Evolutionary conservation across 2,329 filamentous ascomycete genomes (phyloP).

Genomic region (Cladosporium sp.): DNA sequence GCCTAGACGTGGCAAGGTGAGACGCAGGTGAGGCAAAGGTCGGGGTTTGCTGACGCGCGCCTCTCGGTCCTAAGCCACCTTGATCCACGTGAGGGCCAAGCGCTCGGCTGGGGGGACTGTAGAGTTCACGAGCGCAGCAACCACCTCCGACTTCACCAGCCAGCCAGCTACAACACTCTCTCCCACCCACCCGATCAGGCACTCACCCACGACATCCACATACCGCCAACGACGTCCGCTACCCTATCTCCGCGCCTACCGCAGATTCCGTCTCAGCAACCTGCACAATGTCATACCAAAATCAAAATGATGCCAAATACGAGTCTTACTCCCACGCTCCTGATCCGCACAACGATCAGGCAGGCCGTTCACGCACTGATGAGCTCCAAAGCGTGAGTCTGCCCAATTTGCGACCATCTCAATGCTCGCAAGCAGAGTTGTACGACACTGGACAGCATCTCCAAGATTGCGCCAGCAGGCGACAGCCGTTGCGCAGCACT

Average conservation of each 20-base stretch:
- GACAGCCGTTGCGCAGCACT: background rate
- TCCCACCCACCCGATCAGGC: background rate
- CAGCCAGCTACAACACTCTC: background rate
- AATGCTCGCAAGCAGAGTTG: background rate
- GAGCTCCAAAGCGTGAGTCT: conserved; percentile 6
- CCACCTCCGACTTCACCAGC: background rate
- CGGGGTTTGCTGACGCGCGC: background rate
- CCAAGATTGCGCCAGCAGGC: background rate
- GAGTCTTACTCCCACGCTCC: no score
- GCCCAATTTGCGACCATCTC: background rate
- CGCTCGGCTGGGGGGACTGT: background rate
- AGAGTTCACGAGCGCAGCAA: background rate
- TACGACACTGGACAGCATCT: background rate
- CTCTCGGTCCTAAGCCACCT: background rate
- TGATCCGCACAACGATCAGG: background rate
- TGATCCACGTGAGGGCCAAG: background rate
- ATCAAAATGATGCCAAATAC: no score
- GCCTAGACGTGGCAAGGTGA: background rate
- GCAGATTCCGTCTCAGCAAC: background rate
- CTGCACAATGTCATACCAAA: conserved; percentile 1
- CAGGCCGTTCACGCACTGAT: background rate
- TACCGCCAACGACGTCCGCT: background rate
- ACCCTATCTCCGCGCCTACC: background rate
- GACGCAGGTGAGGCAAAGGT: background rate
- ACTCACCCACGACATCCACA: background rate